Evolutionary conservation across 495 filamentous ascomycete genomes (phyloP).

Genomic region (Podospora conica): DNA sequence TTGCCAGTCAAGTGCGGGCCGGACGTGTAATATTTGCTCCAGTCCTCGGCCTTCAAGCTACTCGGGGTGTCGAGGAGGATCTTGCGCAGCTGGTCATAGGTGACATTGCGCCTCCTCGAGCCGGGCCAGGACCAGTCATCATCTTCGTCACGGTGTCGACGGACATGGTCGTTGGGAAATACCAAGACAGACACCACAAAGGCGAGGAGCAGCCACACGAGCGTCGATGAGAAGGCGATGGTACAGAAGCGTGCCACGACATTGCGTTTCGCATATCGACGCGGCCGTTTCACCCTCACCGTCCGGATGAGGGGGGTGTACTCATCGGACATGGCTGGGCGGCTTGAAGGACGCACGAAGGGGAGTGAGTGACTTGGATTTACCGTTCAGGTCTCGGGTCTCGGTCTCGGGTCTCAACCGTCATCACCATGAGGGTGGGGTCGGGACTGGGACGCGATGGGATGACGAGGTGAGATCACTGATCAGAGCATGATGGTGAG

Average conservation of each 20-base stretch:
- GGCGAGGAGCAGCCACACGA: conserved; percentile 54
- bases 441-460: neutral
- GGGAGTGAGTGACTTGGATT: too few relatives aligned
- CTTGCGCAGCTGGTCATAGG: conserved; percentile 60
- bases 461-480: neutral
- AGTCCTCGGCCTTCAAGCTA: conserved; percentile 62
- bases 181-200: conserved; percentile 52
- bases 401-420: neutral
- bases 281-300: conserved; percentile 46
- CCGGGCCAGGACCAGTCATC: conserved; percentile 38
- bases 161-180: conserved; percentile 33
- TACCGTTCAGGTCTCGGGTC: neutral
- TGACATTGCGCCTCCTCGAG: conserved; percentile 34
- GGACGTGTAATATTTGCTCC: conserved; percentile 85
- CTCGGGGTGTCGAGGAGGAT: conserved; percentile 69
- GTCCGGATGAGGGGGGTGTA: conserved; percentile 56
- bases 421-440: neutral
- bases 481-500: neutral
- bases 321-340: conserved; percentile 47
- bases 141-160: conserved; percentile 31
- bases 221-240: conserved; percentile 47
- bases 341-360: neutral
- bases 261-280: conserved; percentile 62
- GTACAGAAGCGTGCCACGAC: conserved; percentile 67
- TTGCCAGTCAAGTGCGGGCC: conserved; percentile 85